phyloP scores from a whole-genome alignment of 257 asterid genomes.

The Ilex asprella region DNA sequence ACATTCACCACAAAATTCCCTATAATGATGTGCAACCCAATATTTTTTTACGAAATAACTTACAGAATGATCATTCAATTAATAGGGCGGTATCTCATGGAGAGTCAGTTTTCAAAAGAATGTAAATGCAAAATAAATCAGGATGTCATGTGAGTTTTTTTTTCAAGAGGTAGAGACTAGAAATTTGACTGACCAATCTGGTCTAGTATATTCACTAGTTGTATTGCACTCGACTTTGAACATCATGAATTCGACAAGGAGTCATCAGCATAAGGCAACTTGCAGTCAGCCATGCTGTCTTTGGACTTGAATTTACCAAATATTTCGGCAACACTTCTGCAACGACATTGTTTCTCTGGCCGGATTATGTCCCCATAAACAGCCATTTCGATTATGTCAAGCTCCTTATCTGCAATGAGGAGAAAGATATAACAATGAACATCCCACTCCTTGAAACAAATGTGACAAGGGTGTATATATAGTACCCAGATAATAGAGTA shows the following conservation, averaged over 20 bases:
- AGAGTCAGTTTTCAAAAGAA: conserved; percentile 10
- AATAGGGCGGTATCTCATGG: background rate
- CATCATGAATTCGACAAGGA: conserved; percentile 9
- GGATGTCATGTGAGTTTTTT: background rate
- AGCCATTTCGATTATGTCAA: conserved; percentile 85
- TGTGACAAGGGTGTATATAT: no score
- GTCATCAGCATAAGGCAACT: conserved; percentile 38
- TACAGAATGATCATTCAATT: no score
- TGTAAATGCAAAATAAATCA: conserved; percentile 1
- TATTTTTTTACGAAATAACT: no score
- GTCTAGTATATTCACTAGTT: no score
- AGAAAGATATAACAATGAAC: background rate
- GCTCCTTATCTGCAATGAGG: conserved; percentile 60
- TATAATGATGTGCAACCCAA: no score
- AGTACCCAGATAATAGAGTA: no score
- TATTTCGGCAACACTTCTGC: conserved; percentile 85
- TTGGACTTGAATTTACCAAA: conserved; percentile 72
- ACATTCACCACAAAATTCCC: no score
- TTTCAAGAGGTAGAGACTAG: no score
- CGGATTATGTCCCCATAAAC: conserved; percentile 90
- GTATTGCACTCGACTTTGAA: no score
- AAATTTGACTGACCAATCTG: no score
- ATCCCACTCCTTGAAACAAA: no score
- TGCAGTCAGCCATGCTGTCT: conserved; percentile 58
- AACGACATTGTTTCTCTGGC: conserved; percentile 88